Conservation (phyloP, 1,284 basidiomycete genomes). For the Moniliophthora roreri region DNA sequence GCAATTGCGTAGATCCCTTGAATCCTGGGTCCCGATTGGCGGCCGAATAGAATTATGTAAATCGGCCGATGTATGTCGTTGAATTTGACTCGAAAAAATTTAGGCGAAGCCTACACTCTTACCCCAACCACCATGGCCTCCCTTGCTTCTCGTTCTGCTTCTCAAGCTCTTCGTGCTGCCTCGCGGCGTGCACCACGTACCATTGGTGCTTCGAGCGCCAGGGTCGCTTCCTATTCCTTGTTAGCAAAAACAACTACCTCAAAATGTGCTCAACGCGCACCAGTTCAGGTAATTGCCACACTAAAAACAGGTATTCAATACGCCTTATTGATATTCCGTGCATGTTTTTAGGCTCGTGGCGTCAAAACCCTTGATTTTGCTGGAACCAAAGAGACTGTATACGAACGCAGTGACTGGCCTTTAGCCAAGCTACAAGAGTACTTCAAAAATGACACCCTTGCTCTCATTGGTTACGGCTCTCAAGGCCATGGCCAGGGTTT, state of each 20-base stretch:
- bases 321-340: background rate
- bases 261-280: constrained; percentile 36
- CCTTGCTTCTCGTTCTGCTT: constrained; percentile 56
- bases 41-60: too few relatives aligned
- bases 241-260: constrained; percentile 53
- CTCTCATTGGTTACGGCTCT: constrained; percentile 99
- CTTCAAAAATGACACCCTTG: constrained; percentile 99
- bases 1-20: too few relatives aligned
- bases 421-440: constrained; percentile 97
- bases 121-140: constrained; percentile 51
- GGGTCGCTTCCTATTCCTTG: constrained; percentile 73
- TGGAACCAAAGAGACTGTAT: constrained; percentile 92
- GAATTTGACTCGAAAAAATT: constrained; percentile 6
- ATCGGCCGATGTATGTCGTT: constrained; percentile 3
- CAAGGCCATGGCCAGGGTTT: constrained; percentile 98
- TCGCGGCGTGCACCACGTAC: constrained; percentile 57
- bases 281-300: constrained; percentile 42
- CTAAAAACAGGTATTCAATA: constrained; percentile 18
- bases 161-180: constrained; percentile 58
- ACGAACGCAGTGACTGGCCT: constrained; percentile 99
- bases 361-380: constrained; percentile 99
- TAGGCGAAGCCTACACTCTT: constrained; percentile 4
- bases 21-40: too few relatives aligned
- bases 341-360: constrained; percentile 55
- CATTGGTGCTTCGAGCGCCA: constrained; percentile 42